Evolutionary conservation across 805 yeast genomes (phyloP), one percentile per base, ranked within the genome.

Genomic region (Nakazawaea ambrosiae): DNA sequence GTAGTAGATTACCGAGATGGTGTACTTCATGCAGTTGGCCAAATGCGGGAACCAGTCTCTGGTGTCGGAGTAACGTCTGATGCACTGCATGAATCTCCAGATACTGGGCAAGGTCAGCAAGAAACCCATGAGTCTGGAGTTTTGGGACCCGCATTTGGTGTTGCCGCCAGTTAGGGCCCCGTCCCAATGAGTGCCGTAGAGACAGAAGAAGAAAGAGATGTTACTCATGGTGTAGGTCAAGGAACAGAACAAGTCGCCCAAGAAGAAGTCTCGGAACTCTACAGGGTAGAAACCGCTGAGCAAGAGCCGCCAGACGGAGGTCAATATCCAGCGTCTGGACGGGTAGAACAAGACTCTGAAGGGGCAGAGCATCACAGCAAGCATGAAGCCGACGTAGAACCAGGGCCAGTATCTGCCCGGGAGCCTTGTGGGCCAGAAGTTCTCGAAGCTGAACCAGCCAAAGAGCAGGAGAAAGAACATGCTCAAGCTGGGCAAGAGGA

Each of bases 11-110:
- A 83, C 70, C 2, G 89, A 72, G 26, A 81, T 60, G 1, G 71
- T 50, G 54, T 90, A 92, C 57, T 92, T 92, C 24, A 67, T 50
- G 68, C 86, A 86, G 50, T 92, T 92, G 4, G 95, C 90, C 41
- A 90, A 60, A 66, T 92, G 98, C 0, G 98, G 98, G 54, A 92
- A 92, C 84, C 89, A 81, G 51, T 89, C 96, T 2, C 94, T 90
- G 0, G 97, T 82, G 54, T 92, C 98, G 20, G 79, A 75, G 55
- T 71, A 92, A 70, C 98, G 94, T 49, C 98, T 66, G 24, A 82
- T 55, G 60, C 98, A 92, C 55, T 92, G 98, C 39, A 90, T 53
- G 40, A 84, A 75, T 61, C 98, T 82, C 88, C 95, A 87, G 30
- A 85, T 73, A 41, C 87, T 81, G 0, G 98, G 98, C 15, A 92